A percentile compares a stretch with the other conserved stretches of the same genome.
Evolutionary conservation across 73 alveolate species (phyloP).

Genomic region (Paramecium biaurelia): DNA sequence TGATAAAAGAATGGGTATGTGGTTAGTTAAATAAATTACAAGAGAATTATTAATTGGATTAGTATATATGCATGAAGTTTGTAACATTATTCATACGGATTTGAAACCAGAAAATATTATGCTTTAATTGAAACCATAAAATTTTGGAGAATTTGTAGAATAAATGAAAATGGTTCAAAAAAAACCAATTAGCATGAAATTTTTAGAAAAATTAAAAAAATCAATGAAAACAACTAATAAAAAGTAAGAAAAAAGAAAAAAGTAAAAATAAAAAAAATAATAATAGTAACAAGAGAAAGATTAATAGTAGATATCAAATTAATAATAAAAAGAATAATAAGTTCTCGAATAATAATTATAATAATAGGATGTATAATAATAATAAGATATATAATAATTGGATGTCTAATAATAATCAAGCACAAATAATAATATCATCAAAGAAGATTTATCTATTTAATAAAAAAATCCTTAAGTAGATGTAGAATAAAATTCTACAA

Average conservation of each 20-base stretch:
- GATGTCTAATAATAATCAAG: neutral
- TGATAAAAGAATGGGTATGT: constrained; percentile 78
- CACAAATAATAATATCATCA: neutral
- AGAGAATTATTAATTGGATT: constrained; percentile 86
- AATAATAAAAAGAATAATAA: neutral
- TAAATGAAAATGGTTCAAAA: constrained; percentile 43
- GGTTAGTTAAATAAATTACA: constrained; percentile 81
- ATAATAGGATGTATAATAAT: neutral
- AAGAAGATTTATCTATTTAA: neutral
- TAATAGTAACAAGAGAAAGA: neutral
- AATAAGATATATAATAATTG: neutral
- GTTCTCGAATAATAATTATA: too few relatives aligned
- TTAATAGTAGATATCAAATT: neutral
- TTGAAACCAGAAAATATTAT: constrained; percentile 90
- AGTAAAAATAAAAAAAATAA: neutral
- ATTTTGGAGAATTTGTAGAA: constrained; percentile 54
- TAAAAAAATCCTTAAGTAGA: neutral
- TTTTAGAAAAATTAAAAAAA: constrained; percentile 15
- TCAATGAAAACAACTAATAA: constrained; percentile 5
- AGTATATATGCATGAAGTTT: constrained; percentile 88
- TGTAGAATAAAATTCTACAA: neutral
- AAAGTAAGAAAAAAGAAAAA: constrained; percentile 50
- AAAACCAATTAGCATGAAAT: constrained; percentile 58
- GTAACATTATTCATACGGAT: constrained; percentile 86
- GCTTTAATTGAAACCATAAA: constrained; percentile 46